These are phyloP conservation scores for Starmerella floricola DNA, from an alignment of 805 yeast species.

Conservation along the genomic window DNA sequence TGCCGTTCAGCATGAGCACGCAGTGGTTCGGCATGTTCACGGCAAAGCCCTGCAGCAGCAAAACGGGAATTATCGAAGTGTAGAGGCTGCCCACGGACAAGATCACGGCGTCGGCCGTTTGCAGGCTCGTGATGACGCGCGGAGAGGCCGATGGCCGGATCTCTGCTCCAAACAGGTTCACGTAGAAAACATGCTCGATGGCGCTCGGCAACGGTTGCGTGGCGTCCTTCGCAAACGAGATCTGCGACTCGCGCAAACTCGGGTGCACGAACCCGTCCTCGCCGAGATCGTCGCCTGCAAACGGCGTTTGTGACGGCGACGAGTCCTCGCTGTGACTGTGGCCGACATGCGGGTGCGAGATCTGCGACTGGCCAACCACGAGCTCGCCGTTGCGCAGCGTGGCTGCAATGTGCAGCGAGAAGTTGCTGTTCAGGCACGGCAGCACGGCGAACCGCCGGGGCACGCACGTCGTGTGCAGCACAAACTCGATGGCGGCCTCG, in stretches of 20 bases:
- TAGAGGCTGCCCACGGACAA: slow-evolving; percentile 80
- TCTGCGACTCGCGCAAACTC: slow-evolving; percentile 58
- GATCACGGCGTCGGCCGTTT: slow-evolving; percentile 42
- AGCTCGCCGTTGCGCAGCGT: slow-evolving; percentile 52
- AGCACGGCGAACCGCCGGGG: slow-evolving; percentile 44
- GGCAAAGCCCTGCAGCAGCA: slow-evolving; percentile 48
- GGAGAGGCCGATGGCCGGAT: slow-evolving; percentile 62
- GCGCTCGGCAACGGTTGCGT: slow-evolving; percentile 60
- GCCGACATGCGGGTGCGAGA: slow-evolving; percentile 87
- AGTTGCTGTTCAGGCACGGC: slow-evolving; percentile 76
- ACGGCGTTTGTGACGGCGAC: no score
- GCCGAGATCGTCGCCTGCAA: not conserved
- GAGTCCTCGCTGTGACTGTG: not conserved
- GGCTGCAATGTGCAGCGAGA: slow-evolving; percentile 79
- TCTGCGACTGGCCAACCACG: slow-evolving; percentile 85
- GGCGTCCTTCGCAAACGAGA: slow-evolving; percentile 53
- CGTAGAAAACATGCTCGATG: slow-evolving; percentile 58
- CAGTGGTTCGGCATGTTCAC: slow-evolving; percentile 22
- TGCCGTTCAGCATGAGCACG: slow-evolving; percentile 60
- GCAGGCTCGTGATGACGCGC: slow-evolving; percentile 43
- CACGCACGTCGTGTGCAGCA: slow-evolving; percentile 51
- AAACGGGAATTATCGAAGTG: slow-evolving; percentile 75
- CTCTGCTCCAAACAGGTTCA: slow-evolving; percentile 81
- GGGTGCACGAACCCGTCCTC: slow-evolving; percentile 51
- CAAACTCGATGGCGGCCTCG: slow-evolving; percentile 70